Evolutionary conservation across 1,284 basidiomycete species (phyloP), one percentile per base, ranked within the genome.

Genomic region (Agaricales sp.): DNA sequence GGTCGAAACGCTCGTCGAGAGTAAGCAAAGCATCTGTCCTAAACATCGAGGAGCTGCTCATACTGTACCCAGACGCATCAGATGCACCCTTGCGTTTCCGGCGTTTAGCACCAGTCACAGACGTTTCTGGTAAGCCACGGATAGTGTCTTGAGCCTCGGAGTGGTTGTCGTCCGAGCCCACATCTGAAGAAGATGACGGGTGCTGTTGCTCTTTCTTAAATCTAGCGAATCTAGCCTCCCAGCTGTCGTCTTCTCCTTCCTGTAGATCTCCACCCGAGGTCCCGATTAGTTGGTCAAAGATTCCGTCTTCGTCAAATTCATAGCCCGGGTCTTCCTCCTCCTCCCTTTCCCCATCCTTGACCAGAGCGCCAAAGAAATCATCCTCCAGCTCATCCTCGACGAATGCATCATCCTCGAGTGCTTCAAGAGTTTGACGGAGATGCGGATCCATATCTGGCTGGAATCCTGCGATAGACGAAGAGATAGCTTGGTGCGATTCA

Each of bases 361-460:
- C 78, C 1, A 94, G 70, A 53, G 84, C 77, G 8, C 69, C 68
- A 52, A 92, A 92, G 60, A 90, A 85, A 57, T 81, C 76, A 46
- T 87, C 87, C 23, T 78, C 80, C 3, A 81, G 62, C 8, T 69
- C 77, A 50, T 83, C 83, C 46, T 91, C 86, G 11, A 95, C 85
- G 58, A 93, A 98, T 2, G 87, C 94, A 53, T 98, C 92, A 61
- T 99, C 94, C 50, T 99, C 95, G 16, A 99, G 71, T 2, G 96
- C 96, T 59, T 98, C 94, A 24, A 99, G 71, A 0, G 82, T 82
- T 64, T 99, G 95, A 14, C 96, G 78, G 26, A 99, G 73, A 67
- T 95, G 92, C 3, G 92, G 92, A 63, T 99, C 90, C 88, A 99
- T 92, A 59, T 97, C 92, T 1, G 93, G 96, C 61, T 92, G 88